Evolutionary conservation across 441 rosid species (phyloP), one percentile per base, ranked within the genome.

Genomic region (Gossypium schwendimanii): DNA sequence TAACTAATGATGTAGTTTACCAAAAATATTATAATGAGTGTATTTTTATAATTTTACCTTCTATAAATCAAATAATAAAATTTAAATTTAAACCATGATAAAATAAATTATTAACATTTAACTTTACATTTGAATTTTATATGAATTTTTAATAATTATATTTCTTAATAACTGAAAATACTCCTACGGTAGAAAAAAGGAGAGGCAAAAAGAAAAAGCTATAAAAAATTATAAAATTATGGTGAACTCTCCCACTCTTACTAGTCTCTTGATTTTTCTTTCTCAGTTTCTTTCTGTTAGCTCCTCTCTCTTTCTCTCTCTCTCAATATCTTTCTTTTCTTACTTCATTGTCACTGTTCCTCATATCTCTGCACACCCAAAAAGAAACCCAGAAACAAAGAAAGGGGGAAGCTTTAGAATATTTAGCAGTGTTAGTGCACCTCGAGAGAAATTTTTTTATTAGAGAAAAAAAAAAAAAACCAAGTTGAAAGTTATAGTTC

Each of bases 231-330:
- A 33, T 33, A 33, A 33, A 33, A 33, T 33, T 6, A 33, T 33
- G 39, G 39, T 5, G 39, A 33, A 33, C 7, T 33, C 39, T 33
- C 39, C 39, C n/a, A 11, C 33, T 83, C 85, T 78, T 50, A 82
- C 91, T 84, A 81, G 79, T 79, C 82, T 74, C 78, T 84, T 80
- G 81, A 81, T 86, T 74, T 73, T 39, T 14, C 28, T 20, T 41
- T 10, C 5, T 63, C 21, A 15, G 17, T 50, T 50, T 3, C 20
- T 33, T 18, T 9, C 57, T 9, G 21, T 21, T 59, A 61, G 53
- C 72, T 18, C 55, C 17, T 45, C n/a, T 12, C 50, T 0, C 6
- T 28, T 0, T 26, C 23, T 21, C 23, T 3, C 4, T 33, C 8
- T 33, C 8, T 6, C 55, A 7, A n/a, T 50, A 15, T 50, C 21